These are phyloP conservation scores for Xylaria multiplex DNA, from an alignment of 2,329 filamentous ascomycete genomes.

Conservation along the genomic window DNA sequence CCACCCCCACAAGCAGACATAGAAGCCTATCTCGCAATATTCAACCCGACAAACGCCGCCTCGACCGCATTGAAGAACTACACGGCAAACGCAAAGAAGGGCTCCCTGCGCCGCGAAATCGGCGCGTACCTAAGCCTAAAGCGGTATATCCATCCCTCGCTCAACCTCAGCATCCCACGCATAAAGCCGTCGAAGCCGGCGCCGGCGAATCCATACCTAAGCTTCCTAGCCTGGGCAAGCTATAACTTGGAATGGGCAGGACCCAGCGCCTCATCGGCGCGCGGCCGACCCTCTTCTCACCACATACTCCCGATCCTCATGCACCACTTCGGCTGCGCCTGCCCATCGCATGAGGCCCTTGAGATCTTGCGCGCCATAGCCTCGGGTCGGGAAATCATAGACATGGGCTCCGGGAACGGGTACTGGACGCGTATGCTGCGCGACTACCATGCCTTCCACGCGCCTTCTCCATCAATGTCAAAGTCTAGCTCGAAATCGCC, in stretches of 20 bases:
- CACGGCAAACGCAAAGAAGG: conserved; percentile 61
- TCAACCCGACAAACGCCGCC: conserved; percentile 68
- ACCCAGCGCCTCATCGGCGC: conserved; percentile 62
- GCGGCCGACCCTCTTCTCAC: conserved; percentile 62
- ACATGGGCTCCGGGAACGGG: conserved; percentile 77
- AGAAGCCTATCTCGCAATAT: conserved; percentile 73
- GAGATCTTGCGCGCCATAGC: conserved; percentile 67
- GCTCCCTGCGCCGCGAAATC: conserved; percentile 66
- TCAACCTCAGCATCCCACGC: conserved; percentile 54
- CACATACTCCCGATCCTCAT: conserved; percentile 78
- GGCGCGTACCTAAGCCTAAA: conserved; percentile 65
- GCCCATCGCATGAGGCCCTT: conserved; percentile 73
- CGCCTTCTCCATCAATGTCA: background rate
- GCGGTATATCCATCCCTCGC: conserved; percentile 61
- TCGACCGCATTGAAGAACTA: conserved; percentile 71
- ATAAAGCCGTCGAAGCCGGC: conserved; percentile 24
- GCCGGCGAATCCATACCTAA: conserved; percentile 71
- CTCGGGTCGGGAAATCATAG: conserved; percentile 65
- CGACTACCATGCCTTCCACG: conserved; percentile 30
- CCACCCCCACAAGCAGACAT: conserved; percentile 68
- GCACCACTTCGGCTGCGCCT: conserved; percentile 81
- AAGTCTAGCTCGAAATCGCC: conserved; percentile 3
- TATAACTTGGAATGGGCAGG: conserved; percentile 73
- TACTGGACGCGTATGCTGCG: conserved; percentile 81
- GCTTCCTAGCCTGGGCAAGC: conserved; percentile 74